Base-by-base conservation (phyloP, 495 filamentous ascomycete species). In the Penicillium chermesinum region DNA sequence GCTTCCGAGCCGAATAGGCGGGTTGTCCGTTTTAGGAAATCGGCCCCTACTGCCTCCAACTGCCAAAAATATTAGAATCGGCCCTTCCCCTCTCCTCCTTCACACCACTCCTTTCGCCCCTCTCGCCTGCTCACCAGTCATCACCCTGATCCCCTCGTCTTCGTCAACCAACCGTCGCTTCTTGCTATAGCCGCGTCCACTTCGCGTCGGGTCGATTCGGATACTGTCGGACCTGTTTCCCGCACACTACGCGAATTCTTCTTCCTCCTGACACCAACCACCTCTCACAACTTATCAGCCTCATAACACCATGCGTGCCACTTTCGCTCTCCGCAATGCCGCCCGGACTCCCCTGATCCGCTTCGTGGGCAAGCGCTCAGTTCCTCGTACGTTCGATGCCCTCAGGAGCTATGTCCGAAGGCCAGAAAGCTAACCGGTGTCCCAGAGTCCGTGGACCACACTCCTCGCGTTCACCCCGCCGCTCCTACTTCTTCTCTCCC, bases 351-450 rank as follows among this genome's bases (percentile, higher is more conserved):
- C 89, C 43, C 71, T 95, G 67, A 98, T 98, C 62, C 83, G 84
- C 53, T 98, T 98, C 74, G 54, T 97, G 38, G 93, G 93, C 63
- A 93, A 89, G 76, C 85, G 93, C 47, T 75, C 83, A 18, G 73
- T 81, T 53, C 91, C 91, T 55, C 68, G 91, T 96, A 77, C 41
- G 86, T 77, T 19, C n/a, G n/a, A n/a, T n/a, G n/a, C n/a, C n/a
- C n/a, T n/a, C n/a, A n/a, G n/a, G n/a, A n/a, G n/a, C n/a, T n/a
- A n/a, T n/a, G n/a, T n/a, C n/a, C n/a, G n/a, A n/a, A n/a, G n/a
- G n/a, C n/a, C n/a, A n/a, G n/a, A n/a, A 14, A 25, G 19, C 27
- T 37, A 37, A 37, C 35, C 13, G 14, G 13, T 17, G 5, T n/a
- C 9, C 42, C 67, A 93, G 82, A 78, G 44, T 79, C 80, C 34